Percentiles rank a stretch among this genome's conserved stretches.
Evolutionary conservation across 108 stramenopile species (phyloP).

Genomic region (Pinguiococcus pyrenoidosus): DNA sequence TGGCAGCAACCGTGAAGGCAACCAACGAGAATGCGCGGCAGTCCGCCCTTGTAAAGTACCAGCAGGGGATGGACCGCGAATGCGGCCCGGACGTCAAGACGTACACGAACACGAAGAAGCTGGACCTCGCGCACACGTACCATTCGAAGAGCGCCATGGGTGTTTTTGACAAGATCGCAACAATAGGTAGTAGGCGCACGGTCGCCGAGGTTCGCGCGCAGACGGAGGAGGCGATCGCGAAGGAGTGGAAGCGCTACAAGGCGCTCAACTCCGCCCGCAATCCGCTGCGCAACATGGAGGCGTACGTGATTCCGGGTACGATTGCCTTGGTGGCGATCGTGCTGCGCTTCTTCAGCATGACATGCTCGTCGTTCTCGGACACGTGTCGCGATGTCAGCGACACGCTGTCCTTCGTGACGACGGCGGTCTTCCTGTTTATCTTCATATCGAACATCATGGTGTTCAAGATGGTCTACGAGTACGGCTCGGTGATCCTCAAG

Average conservation of each 20-base stretch:
- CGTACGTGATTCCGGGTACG: conserved; percentile 61
- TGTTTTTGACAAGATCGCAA: background rate
- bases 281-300: conserved; percentile 70
- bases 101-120: conserved; percentile 54
- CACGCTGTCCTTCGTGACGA: conserved; percentile 57
- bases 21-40: conserved; percentile 79
- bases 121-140: conserved; percentile 6
- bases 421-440: conserved; percentile 60
- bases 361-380: conserved; percentile 58
- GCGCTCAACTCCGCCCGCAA: conserved; percentile 71
- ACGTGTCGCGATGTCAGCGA: conserved; percentile 58
- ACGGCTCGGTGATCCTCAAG: no score
- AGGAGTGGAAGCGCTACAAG: conserved; percentile 52
- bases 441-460: no score
- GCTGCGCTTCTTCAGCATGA: conserved; percentile 57
- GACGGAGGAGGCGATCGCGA: conserved; percentile 32
- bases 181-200: background rate
- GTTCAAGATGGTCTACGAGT: no score
- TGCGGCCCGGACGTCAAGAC: conserved; percentile 54
- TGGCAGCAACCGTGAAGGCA: conserved; percentile 86
- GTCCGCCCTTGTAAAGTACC: conserved; percentile 59
- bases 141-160: background rate
- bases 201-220: background rate
- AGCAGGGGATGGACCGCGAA: conserved; percentile 56
- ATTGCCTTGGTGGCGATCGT: conserved; percentile 61